These are phyloP conservation scores for Aureobasidium pullulans DNA, from an alignment of 2,329 filamentous ascomycete species.

Conservation along the genomic window DNA sequence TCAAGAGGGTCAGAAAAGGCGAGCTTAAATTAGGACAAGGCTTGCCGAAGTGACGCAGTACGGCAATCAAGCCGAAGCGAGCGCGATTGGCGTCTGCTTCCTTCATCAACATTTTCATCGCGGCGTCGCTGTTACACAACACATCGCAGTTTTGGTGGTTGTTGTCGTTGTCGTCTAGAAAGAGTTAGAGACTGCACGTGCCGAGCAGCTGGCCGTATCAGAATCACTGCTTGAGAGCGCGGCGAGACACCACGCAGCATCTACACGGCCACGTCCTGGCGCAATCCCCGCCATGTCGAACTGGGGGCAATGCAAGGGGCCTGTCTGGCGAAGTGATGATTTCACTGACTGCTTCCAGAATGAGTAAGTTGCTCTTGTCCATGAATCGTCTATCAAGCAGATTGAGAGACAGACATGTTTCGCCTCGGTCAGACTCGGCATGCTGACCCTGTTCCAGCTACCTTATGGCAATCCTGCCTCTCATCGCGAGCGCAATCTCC, in stretches of 20 bases:
- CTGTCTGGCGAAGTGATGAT: slow-evolving; percentile 55
- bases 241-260: neutral
- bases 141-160: slow-evolving; percentile 1
- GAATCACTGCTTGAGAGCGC: slow-evolving; percentile 1
- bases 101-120: slow-evolving; percentile 11
- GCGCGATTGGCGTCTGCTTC: slow-evolving; percentile 7
- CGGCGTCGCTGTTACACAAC: slow-evolving; percentile 8
- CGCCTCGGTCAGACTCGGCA: neutral
- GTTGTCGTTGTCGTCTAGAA: slow-evolving; percentile 8
- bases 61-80: neutral
- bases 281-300: slow-evolving; percentile 39
- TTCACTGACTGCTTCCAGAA: slow-evolving; percentile 55
- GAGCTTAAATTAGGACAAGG: slow-evolving; percentile 3
- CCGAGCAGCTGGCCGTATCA: slow-evolving; percentile 2
- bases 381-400: too few relatives aligned
- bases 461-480: slow-evolving; percentile 71
- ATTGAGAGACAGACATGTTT: neutral
- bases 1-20: neutral
- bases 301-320: slow-evolving; percentile 46
- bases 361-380: slow-evolving; percentile 49
- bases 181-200: neutral
- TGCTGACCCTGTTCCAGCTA: slow-evolving; percentile 47
- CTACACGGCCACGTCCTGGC: neutral
- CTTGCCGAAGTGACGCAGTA: slow-evolving; percentile 11
- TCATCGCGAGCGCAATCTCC: slow-evolving; percentile 63